Conservation (phyloP, 305 asterid genomes). For the Withania somnifera region DNA sequence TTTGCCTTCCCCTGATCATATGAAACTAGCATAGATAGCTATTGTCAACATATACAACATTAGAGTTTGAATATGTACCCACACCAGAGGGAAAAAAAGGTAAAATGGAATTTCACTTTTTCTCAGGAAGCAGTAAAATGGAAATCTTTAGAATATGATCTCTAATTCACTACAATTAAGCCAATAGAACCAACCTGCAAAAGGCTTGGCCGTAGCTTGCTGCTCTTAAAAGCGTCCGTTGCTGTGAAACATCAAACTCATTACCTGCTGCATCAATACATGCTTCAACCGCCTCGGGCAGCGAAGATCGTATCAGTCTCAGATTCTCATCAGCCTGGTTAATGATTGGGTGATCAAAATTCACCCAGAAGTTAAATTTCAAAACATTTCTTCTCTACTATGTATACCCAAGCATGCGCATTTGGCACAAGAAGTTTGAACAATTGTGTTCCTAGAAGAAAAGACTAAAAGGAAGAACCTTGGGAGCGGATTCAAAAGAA, state of each 20-base stretch:
- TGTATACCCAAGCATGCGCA: background rate
- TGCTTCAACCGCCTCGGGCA: slow-evolving; percentile 92
- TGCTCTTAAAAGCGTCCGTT: slow-evolving; percentile 75
- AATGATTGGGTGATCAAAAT: slow-evolving; percentile 6
- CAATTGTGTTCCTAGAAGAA: background rate
- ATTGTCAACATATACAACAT: background rate
- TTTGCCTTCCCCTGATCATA: background rate
- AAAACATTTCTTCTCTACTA: slow-evolving; percentile 1
- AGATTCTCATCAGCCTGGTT: slow-evolving; percentile 95
- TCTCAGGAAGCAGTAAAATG: background rate
- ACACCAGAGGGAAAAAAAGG: background rate
- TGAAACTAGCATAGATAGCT: background rate
- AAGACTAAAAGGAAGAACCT: background rate
- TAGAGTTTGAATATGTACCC: background rate
- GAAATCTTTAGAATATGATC: background rate
- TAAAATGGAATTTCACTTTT: background rate
- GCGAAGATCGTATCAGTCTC: slow-evolving; percentile 76
- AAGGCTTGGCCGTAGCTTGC: slow-evolving; percentile 98
- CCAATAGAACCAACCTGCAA: slow-evolving; percentile 61
- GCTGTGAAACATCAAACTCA: slow-evolving; percentile 79
- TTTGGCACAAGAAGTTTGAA: background rate
- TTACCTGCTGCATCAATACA: slow-evolving; percentile 94
- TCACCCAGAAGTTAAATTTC: background rate
- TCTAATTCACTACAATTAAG: background rate
- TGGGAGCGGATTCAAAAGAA: background rate